phyloP scores from a whole-genome alignment of 495 filamentous ascomycete genomes.

The Bathelium albidoporum region DNA sequence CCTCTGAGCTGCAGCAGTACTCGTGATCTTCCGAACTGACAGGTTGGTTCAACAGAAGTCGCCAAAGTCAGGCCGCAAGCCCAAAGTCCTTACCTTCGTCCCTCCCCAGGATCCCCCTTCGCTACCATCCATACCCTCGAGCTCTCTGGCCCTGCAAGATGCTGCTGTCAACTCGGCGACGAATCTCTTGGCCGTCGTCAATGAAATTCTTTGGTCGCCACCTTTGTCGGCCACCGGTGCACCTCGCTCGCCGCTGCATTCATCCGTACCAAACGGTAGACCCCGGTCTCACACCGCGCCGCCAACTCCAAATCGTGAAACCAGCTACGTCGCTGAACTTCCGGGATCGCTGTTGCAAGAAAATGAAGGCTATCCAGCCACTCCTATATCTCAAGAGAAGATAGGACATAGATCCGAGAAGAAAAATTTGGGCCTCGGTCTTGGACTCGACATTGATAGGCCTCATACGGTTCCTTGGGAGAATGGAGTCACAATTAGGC shows the following conservation, averaged over 20 bases:
- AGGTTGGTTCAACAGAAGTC: constrained; percentile 11
- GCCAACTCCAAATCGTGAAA: constrained; percentile 18
- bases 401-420: constrained; percentile 13
- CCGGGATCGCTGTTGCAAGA: constrained; percentile 28
- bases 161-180: constrained; percentile 29
- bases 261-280: constrained; percentile 21
- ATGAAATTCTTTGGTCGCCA: constrained; percentile 31
- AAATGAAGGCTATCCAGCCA: constrained; percentile 20
- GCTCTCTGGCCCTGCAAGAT: constrained; percentile 22
- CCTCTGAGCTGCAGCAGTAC: not conserved
- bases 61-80: constrained; percentile 14
- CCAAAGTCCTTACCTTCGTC: constrained; percentile 19
- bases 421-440: not conserved
- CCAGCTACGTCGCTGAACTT: constrained; percentile 21
- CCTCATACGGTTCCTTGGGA: constrained; percentile 12
- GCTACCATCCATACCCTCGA: constrained; percentile 12
- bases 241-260: not conserved
- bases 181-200: constrained; percentile 28
- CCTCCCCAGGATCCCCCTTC: constrained; percentile 16
- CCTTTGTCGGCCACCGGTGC: constrained; percentile 15
- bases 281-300: constrained; percentile 29
- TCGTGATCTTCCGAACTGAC: constrained; percentile 12
- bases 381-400: constrained; percentile 14
- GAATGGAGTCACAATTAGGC: not conserved
- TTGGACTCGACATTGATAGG: constrained; percentile 3